phyloP scores from a whole-genome alignment of 345 rosid genomes.

The Citrus australasica region DNA sequence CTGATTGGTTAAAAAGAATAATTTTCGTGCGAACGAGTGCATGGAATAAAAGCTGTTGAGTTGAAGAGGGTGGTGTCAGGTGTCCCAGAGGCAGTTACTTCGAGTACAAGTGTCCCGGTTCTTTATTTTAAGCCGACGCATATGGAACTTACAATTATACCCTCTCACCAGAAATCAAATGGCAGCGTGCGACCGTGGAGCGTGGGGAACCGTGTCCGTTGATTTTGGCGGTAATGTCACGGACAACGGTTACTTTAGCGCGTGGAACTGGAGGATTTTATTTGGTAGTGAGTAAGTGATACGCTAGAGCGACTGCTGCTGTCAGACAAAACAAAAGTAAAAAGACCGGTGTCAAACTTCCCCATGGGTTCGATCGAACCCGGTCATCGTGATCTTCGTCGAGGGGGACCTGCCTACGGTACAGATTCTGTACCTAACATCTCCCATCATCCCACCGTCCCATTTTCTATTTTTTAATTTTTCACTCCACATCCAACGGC shows the following conservation, averaged over 20 bases:
- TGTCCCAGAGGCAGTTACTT: slow-evolving; percentile 31
- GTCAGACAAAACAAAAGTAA: not conserved
- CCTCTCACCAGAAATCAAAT: slow-evolving; percentile 19
- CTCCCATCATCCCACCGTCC: too few species aligned
- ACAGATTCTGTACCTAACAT: too few species aligned
- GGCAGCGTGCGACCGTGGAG: not conserved
- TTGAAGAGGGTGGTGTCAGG: slow-evolving; percentile 21
- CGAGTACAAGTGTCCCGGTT: slow-evolving; percentile 30
- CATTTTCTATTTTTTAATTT: too few species aligned
- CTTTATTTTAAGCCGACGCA: slow-evolving; percentile 27
- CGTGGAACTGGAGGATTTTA: not conserved
- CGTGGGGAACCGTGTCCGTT: slow-evolving; percentile 3
- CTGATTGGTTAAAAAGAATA: not conserved
- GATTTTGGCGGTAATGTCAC: slow-evolving; percentile 7
- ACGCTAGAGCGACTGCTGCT: not conserved
- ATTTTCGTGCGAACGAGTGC: not conserved
- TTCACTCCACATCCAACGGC: too few species aligned
- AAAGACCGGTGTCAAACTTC: not conserved
- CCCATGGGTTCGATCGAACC: not conserved
- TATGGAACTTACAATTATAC: slow-evolving; percentile 9
- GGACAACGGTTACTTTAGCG: slow-evolving; percentile 1
- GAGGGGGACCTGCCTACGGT: too few species aligned
- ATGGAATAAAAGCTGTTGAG: not conserved
- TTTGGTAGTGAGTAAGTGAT: not conserved
- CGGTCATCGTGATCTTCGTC: not conserved